A percentile compares a stretch with the other conserved stretches of the same genome.
phyloP scores from a whole-genome alignment of 2,329 filamentous ascomycete species.

The Cladophialophora exuberans region DNA sequence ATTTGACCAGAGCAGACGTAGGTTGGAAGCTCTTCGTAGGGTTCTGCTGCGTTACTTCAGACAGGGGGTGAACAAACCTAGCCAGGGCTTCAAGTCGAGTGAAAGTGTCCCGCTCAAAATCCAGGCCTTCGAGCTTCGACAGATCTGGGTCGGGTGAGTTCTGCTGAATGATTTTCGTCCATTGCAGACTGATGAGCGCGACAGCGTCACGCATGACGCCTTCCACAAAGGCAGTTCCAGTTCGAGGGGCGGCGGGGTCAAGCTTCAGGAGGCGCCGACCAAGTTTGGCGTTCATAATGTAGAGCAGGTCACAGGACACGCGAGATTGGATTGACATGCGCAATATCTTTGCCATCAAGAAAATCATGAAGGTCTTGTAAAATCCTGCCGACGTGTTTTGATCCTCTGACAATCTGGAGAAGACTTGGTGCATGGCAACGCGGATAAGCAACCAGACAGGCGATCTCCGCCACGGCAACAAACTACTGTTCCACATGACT shows the following conservation, averaged over 20 bases:
- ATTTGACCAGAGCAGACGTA: neutral
- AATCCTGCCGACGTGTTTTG: neutral
- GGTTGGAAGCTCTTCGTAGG: neutral
- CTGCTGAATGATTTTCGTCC: neutral
- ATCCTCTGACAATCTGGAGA: conserved; percentile 13
- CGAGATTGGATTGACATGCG: conserved; percentile 24
- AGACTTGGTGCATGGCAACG: conserved; percentile 50
- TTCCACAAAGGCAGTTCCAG: neutral
- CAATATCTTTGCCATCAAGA: conserved; percentile 48
- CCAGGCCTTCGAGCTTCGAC: neutral
- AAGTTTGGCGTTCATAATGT: conserved; percentile 51
- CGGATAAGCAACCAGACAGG: conserved; percentile 60
- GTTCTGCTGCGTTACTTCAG: neutral
- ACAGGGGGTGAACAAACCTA: neutral
- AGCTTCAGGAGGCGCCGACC: conserved; percentile 49
- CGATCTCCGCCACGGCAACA: conserved; percentile 55
- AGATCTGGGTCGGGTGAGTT: conserved; percentile 1
- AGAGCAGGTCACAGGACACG: conserved; percentile 38
- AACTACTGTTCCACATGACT: conserved; percentile 46
- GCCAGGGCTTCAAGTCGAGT: neutral
- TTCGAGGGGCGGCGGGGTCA: neutral
- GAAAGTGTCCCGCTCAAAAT: conserved; percentile 7
- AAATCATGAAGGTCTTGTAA: conserved; percentile 59
- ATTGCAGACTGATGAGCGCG: neutral
- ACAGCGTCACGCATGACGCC: neutral